These are phyloP conservation scores for Aspergillus tamarii DNA, from an alignment of 2,329 filamentous ascomycete genomes.

Conservation along the genomic window DNA sequence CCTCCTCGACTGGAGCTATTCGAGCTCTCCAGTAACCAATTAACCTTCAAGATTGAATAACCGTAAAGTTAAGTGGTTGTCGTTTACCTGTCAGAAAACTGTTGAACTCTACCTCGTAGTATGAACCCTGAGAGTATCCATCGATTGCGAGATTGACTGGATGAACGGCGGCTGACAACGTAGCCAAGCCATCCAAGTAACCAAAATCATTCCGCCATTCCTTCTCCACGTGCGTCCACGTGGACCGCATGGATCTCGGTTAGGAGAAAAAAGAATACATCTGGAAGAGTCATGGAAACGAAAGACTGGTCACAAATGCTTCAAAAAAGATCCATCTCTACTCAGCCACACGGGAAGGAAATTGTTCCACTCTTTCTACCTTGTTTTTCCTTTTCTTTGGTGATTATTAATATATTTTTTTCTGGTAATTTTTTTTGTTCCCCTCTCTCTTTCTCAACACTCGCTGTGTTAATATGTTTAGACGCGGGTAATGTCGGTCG, in stretches of 20 bases:
- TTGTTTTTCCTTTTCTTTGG: neutral
- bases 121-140: neutral
- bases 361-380: neutral
- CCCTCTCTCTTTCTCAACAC: neutral
- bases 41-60: neutral
- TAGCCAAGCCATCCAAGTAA: constrained; percentile 11
- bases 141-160: too few relatives aligned
- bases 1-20: neutral
- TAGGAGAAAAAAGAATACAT: constrained; percentile 26
- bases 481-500: too few relatives aligned
- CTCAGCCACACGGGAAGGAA: constrained; percentile 9
- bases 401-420: too few relatives aligned
- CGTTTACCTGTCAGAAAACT: neutral
- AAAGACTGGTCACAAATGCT: constrained; percentile 1
- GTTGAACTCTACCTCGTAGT: neutral
- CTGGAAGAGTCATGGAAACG: constrained; percentile 32
- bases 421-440: neutral
- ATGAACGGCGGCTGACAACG: neutral
- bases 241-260: constrained; percentile 37
- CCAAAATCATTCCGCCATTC: constrained; percentile 15
- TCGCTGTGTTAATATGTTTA: neutral
- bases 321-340: constrained; percentile 5
- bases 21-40: neutral
- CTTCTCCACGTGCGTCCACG: constrained; percentile 41
- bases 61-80: neutral